Percentiles rank a stretch among this genome's conserved stretches.
phyloP scores from a whole-genome alignment of 192 early-diverging fungal genomes.

The Gamsiella multidivaricata region DNA sequence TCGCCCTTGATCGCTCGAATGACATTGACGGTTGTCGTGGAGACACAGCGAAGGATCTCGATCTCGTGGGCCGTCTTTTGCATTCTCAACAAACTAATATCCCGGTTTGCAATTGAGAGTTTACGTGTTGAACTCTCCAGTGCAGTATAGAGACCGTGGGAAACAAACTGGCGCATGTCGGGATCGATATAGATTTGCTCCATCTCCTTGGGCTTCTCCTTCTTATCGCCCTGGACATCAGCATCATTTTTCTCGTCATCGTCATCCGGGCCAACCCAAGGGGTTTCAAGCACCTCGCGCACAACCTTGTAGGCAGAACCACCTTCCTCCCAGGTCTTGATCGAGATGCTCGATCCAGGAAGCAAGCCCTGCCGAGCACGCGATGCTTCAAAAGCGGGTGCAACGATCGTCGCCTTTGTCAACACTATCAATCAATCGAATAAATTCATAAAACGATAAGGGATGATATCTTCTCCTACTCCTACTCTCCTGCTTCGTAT shows the following conservation, averaged over 20 bases:
- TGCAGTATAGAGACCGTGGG: constrained; percentile 38
- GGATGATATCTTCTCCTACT: not conserved
- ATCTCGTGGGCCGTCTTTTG: constrained; percentile 58
- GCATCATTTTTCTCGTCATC: not conserved
- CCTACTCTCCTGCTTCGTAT: not conserved
- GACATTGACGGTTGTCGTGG: constrained; percentile 55
- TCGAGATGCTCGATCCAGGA: constrained; percentile 33
- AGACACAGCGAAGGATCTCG: constrained; percentile 62
- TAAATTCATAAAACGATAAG: not conserved
- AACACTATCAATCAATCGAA: constrained; percentile 14
- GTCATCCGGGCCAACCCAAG: constrained; percentile 20
- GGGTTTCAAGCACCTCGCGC: constrained; percentile 22
- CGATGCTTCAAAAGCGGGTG: constrained; percentile 62
- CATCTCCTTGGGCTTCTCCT: constrained; percentile 27
- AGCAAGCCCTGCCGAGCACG: constrained; percentile 50
- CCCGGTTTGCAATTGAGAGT: constrained; percentile 41
- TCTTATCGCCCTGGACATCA: not conserved
- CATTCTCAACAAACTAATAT: constrained; percentile 51
- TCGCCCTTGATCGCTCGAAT: constrained; percentile 53
- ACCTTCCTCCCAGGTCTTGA: constrained; percentile 60
- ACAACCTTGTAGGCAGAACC: constrained; percentile 59
- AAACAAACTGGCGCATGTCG: constrained; percentile 58
- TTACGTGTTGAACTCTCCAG: constrained; percentile 32
- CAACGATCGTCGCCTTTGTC: constrained; percentile 57
- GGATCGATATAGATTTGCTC: constrained; percentile 54